Base-by-base conservation (phyloP, 2,329 filamentous ascomycete genomes). In the Raffaelea ambrosiae region DNA sequence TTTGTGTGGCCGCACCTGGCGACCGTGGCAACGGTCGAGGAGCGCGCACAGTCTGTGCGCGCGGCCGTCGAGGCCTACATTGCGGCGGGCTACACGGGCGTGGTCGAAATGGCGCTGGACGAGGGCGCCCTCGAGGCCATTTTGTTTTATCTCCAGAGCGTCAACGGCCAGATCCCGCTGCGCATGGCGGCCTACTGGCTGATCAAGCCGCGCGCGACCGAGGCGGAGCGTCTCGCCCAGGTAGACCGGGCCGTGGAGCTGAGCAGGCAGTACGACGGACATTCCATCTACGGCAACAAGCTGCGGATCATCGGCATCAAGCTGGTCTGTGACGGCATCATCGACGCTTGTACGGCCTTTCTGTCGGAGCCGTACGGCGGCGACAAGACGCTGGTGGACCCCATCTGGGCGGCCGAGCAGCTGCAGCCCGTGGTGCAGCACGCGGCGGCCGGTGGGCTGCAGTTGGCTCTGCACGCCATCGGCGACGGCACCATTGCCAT, bases 381-480 rank as follows among this genome's bases (percentile, higher is more conserved):
- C n/a, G 40, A n/a, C 46, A 5, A 41, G 48, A 3, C 46, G 66
- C 1, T 58, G 65, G 26, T 70, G 20, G 70, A 74, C 2, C 67
- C 77, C 0, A 67, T 83, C 44, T 84, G 80, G 80, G 64, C 68
- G 0, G 61, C 65, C 2, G 66, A 68, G 16, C 70, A 75, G 51
- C 67, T 84, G 5, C 66, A 66, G 4, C 70, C 71, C 0, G 73
- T 82, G 0, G 72, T 84, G 2, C 61, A 66, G 11, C 67, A 67
- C n/a, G 79, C 79, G 3, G 70, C 73, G 40, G 64, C 63, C 3
- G 70, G 70, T 1, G 73, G 73, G 1, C 59, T 84, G 36, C 81
- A 84, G 57, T 73, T 77, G 35, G 81, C 81, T 0, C 66, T 84
- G 10, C 81, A 84, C 55, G 81, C 81, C 39, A 84, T 84, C 49